Percentiles rank a stretch among this genome's conserved stretches.
phyloP scores from a whole-genome alignment of 371 early-diverging fungal species.

The Batrachochytrium dendrobatidis region DNA sequence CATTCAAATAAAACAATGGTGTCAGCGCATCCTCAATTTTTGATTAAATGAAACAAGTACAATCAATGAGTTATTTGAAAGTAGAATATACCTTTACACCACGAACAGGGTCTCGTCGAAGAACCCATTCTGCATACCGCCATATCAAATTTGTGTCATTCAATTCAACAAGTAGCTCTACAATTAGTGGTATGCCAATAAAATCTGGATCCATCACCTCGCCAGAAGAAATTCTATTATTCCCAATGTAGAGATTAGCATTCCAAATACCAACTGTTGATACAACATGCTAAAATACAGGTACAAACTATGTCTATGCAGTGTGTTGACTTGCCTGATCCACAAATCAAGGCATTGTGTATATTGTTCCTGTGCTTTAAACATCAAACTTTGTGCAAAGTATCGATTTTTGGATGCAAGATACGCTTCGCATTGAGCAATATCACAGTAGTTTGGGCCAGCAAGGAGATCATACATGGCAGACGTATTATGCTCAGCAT shows the following conservation, averaged over 20 bases:
- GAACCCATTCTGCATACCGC: constrained; percentile 56
- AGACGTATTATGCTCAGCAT: constrained; percentile 38
- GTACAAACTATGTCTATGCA: background rate
- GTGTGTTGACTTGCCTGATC: constrained; percentile 50
- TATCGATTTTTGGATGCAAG: constrained; percentile 26
- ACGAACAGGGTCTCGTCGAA: constrained; percentile 38
- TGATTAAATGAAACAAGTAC: too few species aligned
- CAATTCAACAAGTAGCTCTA: constrained; percentile 33
- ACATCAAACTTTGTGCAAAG: constrained; percentile 55
- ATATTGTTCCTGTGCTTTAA: constrained; percentile 41
- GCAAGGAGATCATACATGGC: constrained; percentile 43
- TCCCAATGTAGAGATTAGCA: background rate
- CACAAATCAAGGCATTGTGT: constrained; percentile 64
- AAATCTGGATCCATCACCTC: constrained; percentile 51
- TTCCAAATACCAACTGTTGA: constrained; percentile 1
- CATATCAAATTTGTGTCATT: constrained; percentile 38
- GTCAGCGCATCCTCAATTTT: too few species aligned
- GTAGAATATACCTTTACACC: constrained; percentile 37
- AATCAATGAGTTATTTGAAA: too few species aligned
- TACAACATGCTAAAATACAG: background rate
- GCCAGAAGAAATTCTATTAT: constrained; percentile 41
- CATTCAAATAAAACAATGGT: constrained; percentile 18
- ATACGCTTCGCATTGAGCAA: constrained; percentile 45
- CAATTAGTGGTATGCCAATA: constrained; percentile 43
- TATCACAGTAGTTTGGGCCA: constrained; percentile 45